Conservation (phyloP, 208 protist species). For the Blastocrithidia nonstop region DNA sequence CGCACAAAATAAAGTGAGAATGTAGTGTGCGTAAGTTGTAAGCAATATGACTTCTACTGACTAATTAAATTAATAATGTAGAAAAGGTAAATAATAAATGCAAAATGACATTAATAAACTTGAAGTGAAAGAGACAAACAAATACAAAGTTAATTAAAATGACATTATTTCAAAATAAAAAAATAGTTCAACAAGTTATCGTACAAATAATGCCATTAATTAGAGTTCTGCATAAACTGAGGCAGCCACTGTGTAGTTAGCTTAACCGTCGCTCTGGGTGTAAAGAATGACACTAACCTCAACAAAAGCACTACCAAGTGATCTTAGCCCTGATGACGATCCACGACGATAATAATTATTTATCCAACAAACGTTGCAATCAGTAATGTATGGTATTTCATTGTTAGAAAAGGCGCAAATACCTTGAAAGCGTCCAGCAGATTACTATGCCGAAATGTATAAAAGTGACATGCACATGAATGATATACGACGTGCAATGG, state of each 20-base stretch:
- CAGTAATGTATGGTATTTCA: constrained; percentile 50
- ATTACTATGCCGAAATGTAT: constrained; percentile 95
- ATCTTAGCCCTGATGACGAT: constrained; percentile 80
- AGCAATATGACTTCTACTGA: no score
- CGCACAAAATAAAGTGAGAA: no score
- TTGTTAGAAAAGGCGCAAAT: constrained; percentile 69
- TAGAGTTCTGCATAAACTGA: no score
- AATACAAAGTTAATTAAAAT: no score
- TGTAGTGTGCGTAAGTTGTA: no score
- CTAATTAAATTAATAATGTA: no score
- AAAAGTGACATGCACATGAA: constrained; percentile 92
- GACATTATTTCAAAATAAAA: no score
- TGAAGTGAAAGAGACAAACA: no score
- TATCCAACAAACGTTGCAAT: constrained; percentile 82
- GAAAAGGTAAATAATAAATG: no score
- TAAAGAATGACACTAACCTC: constrained; percentile 84
- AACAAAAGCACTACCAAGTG: constrained; percentile 51
- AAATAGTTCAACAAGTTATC: no score
- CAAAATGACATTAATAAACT: no score
- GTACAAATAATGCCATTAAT: no score
- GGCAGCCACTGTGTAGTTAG: constrained; percentile 83
- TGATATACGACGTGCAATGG: constrained; percentile 79
- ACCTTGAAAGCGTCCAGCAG: constrained; percentile 73
- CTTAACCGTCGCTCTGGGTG: constrained; percentile 79
- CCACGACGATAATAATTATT: constrained; percentile 87